phyloP scores from a whole-genome alignment of 2,329 filamentous ascomycete species.

The Colletotrichum tabaci region DNA sequence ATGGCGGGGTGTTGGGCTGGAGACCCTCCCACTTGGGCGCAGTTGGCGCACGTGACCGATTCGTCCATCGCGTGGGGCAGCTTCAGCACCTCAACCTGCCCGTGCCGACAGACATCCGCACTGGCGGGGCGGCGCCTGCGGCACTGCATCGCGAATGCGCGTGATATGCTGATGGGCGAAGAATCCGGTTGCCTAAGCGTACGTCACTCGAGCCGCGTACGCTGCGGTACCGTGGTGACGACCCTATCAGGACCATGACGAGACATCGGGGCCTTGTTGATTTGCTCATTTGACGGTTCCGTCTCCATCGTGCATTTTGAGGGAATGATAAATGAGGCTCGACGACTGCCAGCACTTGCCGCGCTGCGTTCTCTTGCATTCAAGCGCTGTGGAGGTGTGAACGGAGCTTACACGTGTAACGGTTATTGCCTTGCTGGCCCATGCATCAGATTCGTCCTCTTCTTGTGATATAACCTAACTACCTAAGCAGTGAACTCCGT shows the following conservation, averaged over 20 bases:
- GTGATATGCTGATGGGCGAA: conserved; percentile 2
- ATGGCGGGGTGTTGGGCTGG: conserved; percentile 32
- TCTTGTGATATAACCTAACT: no score
- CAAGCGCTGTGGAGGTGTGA: background rate
- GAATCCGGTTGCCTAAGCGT: conserved; percentile 28
- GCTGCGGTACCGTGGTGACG: background rate
- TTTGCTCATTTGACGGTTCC: background rate
- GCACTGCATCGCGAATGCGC: background rate
- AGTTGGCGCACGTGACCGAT: conserved; percentile 25
- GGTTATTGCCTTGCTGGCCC: background rate
- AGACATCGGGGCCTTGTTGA: background rate
- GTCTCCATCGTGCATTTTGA: background rate
- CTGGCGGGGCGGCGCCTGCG: no score
- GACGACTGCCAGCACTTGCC: background rate
- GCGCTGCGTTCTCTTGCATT: background rate
- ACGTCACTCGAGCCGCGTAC: conserved; percentile 34
- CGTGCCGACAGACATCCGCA: background rate
- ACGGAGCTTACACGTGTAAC: background rate
- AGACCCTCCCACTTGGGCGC: conserved; percentile 15
- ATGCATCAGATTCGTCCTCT: no score
- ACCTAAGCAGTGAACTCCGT: no score
- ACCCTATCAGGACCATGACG: background rate
- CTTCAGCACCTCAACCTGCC: conserved; percentile 9
- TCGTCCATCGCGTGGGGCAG: background rate
- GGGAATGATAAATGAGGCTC: background rate